Conservation (phyloP, 768 basidiomycete genomes). For the Mrakia frigida region DNA sequence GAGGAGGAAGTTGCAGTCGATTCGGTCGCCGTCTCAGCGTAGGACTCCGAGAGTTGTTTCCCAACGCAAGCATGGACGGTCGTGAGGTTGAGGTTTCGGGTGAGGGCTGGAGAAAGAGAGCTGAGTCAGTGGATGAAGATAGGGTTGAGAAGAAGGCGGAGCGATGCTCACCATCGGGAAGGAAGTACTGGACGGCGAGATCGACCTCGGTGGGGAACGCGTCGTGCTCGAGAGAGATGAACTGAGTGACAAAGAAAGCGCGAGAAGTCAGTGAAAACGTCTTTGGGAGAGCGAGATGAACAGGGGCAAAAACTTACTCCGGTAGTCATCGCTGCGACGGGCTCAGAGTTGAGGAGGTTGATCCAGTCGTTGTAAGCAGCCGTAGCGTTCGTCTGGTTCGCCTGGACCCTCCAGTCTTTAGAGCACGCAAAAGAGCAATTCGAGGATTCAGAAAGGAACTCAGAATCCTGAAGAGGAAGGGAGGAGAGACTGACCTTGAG, state of each 20-base stretch:
- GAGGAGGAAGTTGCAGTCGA: no score
- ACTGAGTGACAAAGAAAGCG: constrained; percentile 40
- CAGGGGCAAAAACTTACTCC: neutral
- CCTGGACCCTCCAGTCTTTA: no score
- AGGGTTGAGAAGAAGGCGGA: neutral
- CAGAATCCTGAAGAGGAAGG: neutral
- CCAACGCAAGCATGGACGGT: constrained; percentile 67
- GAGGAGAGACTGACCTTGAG: constrained; percentile 35
- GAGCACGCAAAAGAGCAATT: neutral
- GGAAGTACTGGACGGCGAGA: constrained; percentile 56
- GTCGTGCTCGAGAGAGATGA: constrained; percentile 79
- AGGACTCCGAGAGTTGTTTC: constrained; percentile 59
- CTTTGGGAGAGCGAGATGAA: neutral
- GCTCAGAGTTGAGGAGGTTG: no score
- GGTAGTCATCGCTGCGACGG: no score
- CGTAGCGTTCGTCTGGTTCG: no score
- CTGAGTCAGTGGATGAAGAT: neutral
- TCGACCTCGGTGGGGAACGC: constrained; percentile 77
- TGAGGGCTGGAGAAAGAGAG: constrained; percentile 57
- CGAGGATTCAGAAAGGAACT: neutral
- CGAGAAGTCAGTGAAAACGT: neutral
- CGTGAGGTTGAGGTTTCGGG: constrained; percentile 65
- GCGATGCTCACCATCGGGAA: neutral
- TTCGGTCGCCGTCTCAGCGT: constrained; percentile 68
- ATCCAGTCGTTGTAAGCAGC: no score